Evolutionary conservation across 805 yeast species (phyloP), one percentile per base, ranked within the genome.

Genomic region (Kazachstania bromeliacearum): DNA sequence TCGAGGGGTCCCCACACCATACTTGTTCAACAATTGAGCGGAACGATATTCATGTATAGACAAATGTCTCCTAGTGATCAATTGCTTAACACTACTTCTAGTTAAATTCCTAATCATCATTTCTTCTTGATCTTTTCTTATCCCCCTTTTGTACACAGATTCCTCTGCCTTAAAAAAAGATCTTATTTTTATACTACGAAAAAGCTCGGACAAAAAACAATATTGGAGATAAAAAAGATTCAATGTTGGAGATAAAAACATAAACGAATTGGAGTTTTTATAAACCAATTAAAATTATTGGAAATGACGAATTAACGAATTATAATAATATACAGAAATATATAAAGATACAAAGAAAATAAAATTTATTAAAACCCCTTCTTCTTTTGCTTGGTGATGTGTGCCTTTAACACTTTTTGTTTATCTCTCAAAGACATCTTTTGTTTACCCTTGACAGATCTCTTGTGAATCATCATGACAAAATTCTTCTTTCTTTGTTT

Each of bases 401-500:
- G 97, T 2, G 95, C 95, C 44, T 79, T 69, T 50, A 92, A 64
- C 14, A 83, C 77, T 59, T 77, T 83, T 60, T 88, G 96, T 60
- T 85, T 79, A 59, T 92, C 97, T 51, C 95, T 72, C 50, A 92
- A 68, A 39, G 96, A 84, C 71, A 81, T 69, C 64, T 79, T 83
- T 45, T 81, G 88, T 62, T 92, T 92, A 44, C 97, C 97, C 62
- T 84, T 94, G 27, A 92, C 97, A 34, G 84, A 78, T 52, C 77
- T 77, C 67, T 89, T 92, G 63, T 92, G 99, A 49, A 92, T 84
- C 89, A 84, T 84, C 99, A 92, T 92, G 57, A 92, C 89, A 57
- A 87, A 92, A 64, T 92, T 92, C 95, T 92, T 92, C 85, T 85
- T 85, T 62, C 97, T 75, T 17, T 87, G 94, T 75, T 92, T 92